Conservation (phyloP, 108 stramenopile species). For the Nitzschia sp. region DNA sequence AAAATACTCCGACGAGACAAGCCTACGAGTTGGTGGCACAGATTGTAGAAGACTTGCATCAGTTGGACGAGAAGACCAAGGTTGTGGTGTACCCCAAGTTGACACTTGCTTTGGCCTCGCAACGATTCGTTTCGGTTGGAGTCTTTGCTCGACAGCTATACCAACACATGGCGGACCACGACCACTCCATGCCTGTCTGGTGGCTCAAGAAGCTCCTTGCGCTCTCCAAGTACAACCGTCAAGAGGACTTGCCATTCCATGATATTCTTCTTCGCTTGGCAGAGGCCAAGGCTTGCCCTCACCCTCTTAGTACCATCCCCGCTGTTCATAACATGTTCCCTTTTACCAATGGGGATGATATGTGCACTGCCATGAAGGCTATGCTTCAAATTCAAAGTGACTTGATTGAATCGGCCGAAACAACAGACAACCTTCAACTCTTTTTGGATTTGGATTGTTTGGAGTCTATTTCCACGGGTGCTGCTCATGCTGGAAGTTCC, state of each 20-base stretch:
- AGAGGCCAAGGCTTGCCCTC: not conserved
- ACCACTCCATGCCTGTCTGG: constrained; percentile 13
- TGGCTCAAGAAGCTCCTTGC: constrained; percentile 35
- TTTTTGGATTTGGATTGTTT: constrained; percentile 48
- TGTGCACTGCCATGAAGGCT: constrained; percentile 27
- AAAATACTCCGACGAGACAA: not conserved
- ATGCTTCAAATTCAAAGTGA: constrained; percentile 14
- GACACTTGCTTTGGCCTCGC: constrained; percentile 26
- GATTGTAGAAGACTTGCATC: constrained; percentile 24
- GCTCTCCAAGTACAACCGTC: constrained; percentile 41
- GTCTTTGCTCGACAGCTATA: constrained; percentile 25
- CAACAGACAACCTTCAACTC: constrained; percentile 18
- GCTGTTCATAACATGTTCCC: constrained; percentile 52
- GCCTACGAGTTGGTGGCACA: constrained; percentile 9
- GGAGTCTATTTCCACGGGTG: constrained; percentile 54
- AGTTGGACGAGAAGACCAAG: constrained; percentile 14
- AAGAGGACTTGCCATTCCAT: constrained; percentile 43
- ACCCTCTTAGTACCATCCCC: constrained; percentile 21
- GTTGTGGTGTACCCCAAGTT: constrained; percentile 27
- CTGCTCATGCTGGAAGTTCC: constrained; percentile 34
- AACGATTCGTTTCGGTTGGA: constrained; percentile 28
- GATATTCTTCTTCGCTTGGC: constrained; percentile 36
- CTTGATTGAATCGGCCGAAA: not conserved
- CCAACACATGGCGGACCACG: constrained; percentile 28
- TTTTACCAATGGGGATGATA: constrained; percentile 29